Percentiles rank a stretch among this genome's conserved stretches.
Evolutionary conservation across 345 rosid genomes (phyloP).

Genomic region (Dipteronia dyeriana): DNA sequence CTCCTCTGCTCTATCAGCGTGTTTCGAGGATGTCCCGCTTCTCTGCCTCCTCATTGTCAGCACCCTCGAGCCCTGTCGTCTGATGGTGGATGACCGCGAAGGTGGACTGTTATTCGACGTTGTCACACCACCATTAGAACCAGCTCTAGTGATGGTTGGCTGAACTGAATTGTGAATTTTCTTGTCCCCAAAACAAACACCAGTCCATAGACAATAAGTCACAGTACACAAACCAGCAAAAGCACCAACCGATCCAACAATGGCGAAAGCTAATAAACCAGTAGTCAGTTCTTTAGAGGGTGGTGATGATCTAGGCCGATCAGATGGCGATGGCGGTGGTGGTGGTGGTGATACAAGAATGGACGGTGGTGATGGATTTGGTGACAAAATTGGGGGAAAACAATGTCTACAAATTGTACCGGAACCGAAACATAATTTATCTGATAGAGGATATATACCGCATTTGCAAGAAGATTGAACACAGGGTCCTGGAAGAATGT

Average conservation of each 20-base stretch:
- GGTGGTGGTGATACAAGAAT: constrained; percentile 5
- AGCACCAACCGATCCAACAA: constrained; percentile 73
- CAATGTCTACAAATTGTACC: constrained; percentile 59
- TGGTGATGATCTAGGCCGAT: constrained; percentile 29
- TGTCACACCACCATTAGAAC: constrained; percentile 42
- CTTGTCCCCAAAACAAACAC: constrained; percentile 76
- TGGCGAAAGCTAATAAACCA: constrained; percentile 69
- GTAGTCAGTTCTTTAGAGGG: constrained; percentile 43
- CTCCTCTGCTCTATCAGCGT: constrained; percentile 77
- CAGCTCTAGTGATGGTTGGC: constrained; percentile 75
- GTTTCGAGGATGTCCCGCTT: constrained; percentile 93
- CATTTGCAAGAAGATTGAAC: constrained; percentile 47
- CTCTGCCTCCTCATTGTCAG: constrained; percentile 75
- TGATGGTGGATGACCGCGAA: constrained; percentile 64
- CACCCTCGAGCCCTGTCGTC: constrained; percentile 76
- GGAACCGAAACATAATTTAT: constrained; percentile 50
- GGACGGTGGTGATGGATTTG: constrained; percentile 12
- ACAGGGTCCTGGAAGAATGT: constrained; percentile 79
- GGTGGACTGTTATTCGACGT: constrained; percentile 54
- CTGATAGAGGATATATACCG: constrained; percentile 47
- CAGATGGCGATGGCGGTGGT: constrained; percentile 7
- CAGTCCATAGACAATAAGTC: constrained; percentile 71
- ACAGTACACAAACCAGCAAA: constrained; percentile 62
- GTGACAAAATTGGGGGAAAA: background rate
- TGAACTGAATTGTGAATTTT: constrained; percentile 93